phyloP scores from a whole-genome alignment of 2,329 filamentous ascomycete genomes.

The Aspergillus quadricinctus region DNA sequence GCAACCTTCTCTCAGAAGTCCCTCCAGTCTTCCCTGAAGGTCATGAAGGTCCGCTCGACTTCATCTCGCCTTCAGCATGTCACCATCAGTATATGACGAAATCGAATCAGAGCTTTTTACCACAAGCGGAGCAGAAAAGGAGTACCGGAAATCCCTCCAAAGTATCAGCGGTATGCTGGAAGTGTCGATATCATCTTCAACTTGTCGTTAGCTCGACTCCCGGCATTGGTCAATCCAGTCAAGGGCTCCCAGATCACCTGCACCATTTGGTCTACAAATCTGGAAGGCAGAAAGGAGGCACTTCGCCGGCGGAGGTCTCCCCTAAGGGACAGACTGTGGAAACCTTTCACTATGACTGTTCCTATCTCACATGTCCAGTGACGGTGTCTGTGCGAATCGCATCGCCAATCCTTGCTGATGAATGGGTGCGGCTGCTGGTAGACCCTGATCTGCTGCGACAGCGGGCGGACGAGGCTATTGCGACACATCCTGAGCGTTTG shows the following conservation, averaged over 20 bases:
- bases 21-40: slow-evolving; percentile 48
- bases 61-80: slow-evolving; percentile 46
- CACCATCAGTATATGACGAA: slow-evolving; percentile 58
- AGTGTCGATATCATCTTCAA: slow-evolving; percentile 60
- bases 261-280: slow-evolving; percentile 56
- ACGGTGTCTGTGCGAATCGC: slow-evolving; percentile 50
- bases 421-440: slow-evolving; percentile 50
- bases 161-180: slow-evolving; percentile 57
- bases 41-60: slow-evolving; percentile 31
- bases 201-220: slow-evolving; percentile 51
- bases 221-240: slow-evolving; percentile 42
- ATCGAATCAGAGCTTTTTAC: slow-evolving; percentile 49
- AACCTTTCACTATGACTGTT: slow-evolving; percentile 55
- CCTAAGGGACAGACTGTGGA: slow-evolving; percentile 37
- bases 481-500: slow-evolving; percentile 50
- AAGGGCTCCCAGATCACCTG: slow-evolving; percentile 49
- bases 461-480: slow-evolving; percentile 51
- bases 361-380: slow-evolving; percentile 53
- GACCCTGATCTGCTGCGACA: slow-evolving; percentile 49
- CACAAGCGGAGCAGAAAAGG: slow-evolving; percentile 36
- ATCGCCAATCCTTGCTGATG: slow-evolving; percentile 48
- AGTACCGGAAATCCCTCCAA: slow-evolving; percentile 48
- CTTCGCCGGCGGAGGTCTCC: slow-evolving; percentile 18
- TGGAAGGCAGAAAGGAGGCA: slow-evolving; percentile 26
- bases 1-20: slow-evolving; percentile 55